These are phyloP conservation scores for Torulaspora maleeae DNA, from an alignment of 805 yeast species.

Conservation along the genomic window DNA sequence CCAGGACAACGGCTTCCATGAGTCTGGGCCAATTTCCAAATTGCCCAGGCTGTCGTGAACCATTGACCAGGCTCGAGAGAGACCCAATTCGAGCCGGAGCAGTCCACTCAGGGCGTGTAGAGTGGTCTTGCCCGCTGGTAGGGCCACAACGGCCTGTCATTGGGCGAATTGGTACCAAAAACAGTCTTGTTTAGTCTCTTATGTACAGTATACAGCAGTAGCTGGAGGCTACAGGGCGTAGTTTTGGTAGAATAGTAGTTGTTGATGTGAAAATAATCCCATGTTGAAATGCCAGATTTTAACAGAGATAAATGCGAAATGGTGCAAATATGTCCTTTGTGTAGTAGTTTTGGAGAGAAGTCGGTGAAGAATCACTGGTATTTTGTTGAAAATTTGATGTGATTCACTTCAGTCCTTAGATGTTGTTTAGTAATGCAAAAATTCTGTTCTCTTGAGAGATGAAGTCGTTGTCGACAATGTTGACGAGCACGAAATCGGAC, in stretches of 20 bases:
- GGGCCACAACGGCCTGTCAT: neutral
- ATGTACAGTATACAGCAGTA: neutral
- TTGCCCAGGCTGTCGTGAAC: neutral
- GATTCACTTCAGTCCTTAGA: slow-evolving; percentile 5
- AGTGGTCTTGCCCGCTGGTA: neutral
- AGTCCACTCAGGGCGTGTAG: no score
- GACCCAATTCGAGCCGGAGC: neutral
- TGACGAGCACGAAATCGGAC: slow-evolving; percentile 66
- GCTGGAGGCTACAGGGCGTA: no score
- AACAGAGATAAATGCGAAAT: slow-evolving; percentile 15
- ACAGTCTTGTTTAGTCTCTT: neutral
- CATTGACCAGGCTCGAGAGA: neutral
- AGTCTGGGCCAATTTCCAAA: neutral
- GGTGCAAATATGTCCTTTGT: slow-evolving; percentile 11
- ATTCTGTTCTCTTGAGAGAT: slow-evolving; percentile 51
- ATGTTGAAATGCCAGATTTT: slow-evolving; percentile 27
- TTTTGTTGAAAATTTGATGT: slow-evolving; percentile 6
- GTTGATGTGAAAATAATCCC: slow-evolving; percentile 11
- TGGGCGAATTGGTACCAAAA: neutral
- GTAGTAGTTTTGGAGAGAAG: neutral
- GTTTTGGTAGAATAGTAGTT: neutral
- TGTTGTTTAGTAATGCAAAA: slow-evolving; percentile 43
- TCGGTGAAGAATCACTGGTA: neutral
- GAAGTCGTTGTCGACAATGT: slow-evolving; percentile 85
- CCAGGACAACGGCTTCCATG: neutral